phyloP scores from a whole-genome alignment of 306 rosid genomes.

The Vicia sativa region DNA sequence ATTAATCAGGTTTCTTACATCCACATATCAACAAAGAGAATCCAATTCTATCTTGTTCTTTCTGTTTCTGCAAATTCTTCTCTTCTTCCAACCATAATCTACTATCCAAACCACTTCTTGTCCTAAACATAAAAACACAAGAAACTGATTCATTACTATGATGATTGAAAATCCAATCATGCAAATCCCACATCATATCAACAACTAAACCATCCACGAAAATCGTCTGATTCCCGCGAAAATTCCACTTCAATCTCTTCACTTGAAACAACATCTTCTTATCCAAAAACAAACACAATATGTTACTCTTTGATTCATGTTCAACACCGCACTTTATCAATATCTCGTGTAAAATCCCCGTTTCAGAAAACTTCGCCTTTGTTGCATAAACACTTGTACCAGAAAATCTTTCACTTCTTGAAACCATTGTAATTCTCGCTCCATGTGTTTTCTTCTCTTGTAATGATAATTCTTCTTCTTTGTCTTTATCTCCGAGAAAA shows the following conservation, averaged over 20 bases:
- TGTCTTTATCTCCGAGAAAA: constrained; percentile 57
- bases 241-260: constrained; percentile 83
- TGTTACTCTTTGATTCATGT: constrained; percentile 44
- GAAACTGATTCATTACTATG: constrained; percentile 22
- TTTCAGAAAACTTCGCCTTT: constrained; percentile 59
- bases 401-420: constrained; percentile 58
- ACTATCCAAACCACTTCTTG: constrained; percentile 77
- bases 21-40: constrained; percentile 78
- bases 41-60: constrained; percentile 50
- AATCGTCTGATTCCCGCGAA: constrained; percentile 86
- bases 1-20: constrained; percentile 59
- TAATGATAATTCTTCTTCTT: constrained; percentile 34
- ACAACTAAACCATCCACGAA: constrained; percentile 85
- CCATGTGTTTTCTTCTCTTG: constrained; percentile 12
- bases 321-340: constrained; percentile 58
- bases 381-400: constrained; percentile 57
- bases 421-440: constrained; percentile 49
- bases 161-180: constrained; percentile 77
- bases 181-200: constrained; percentile 97
- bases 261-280: constrained; percentile 66
- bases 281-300: constrained; percentile 60
- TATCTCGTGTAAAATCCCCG: constrained; percentile 62
- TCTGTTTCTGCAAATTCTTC: constrained; percentile 46
- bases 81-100: constrained; percentile 94
- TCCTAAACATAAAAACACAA: constrained; percentile 81